Conservation (phyloP, 495 filamentous ascomycete genomes). For the Cercophora newfieldiana region DNA sequence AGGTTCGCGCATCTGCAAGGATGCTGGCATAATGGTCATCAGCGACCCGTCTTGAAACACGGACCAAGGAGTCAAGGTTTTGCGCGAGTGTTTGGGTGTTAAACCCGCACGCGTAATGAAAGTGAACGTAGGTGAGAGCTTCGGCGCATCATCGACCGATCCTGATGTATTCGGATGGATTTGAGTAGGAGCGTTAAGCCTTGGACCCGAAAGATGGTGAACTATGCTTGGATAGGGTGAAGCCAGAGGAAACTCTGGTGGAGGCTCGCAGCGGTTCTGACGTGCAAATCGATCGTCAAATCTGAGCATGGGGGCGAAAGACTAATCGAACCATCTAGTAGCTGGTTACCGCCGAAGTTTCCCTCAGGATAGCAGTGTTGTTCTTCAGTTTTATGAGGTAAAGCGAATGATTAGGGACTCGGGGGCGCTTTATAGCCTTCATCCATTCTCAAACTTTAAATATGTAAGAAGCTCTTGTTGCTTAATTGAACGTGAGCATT, state of each 20-base stretch:
- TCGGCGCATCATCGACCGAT: constrained; percentile 71
- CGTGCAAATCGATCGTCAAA: constrained; percentile 75
- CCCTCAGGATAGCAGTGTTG: constrained; percentile 74
- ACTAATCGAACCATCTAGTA: constrained; percentile 72
- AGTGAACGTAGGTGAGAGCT: too few species aligned
- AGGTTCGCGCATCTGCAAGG: constrained; percentile 45
- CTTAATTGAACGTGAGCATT: constrained; percentile 69
- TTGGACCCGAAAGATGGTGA: constrained; percentile 71
- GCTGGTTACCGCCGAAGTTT: constrained; percentile 72
- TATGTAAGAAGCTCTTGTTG: constrained; percentile 73
- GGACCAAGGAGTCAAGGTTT: constrained; percentile 73
- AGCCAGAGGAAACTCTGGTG: constrained; percentile 76
- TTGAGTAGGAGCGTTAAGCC: constrained; percentile 74
- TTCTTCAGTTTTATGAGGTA: constrained; percentile 74
- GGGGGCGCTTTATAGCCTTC: constrained; percentile 69
- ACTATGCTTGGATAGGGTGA: constrained; percentile 73
- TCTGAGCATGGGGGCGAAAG: constrained; percentile 63
- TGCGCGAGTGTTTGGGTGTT: constrained; percentile 68
- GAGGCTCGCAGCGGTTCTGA: constrained; percentile 72
- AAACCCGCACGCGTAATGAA: constrained; percentile 70
- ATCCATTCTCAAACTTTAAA: constrained; percentile 79
- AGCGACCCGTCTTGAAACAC: constrained; percentile 71
- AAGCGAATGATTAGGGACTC: constrained; percentile 78
- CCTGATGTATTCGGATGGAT: constrained; percentile 74
- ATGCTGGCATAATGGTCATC: constrained; percentile 64